Conservation (phyloP, 176 grass and related monocot species). For the Cenchrus americanus region DNA sequence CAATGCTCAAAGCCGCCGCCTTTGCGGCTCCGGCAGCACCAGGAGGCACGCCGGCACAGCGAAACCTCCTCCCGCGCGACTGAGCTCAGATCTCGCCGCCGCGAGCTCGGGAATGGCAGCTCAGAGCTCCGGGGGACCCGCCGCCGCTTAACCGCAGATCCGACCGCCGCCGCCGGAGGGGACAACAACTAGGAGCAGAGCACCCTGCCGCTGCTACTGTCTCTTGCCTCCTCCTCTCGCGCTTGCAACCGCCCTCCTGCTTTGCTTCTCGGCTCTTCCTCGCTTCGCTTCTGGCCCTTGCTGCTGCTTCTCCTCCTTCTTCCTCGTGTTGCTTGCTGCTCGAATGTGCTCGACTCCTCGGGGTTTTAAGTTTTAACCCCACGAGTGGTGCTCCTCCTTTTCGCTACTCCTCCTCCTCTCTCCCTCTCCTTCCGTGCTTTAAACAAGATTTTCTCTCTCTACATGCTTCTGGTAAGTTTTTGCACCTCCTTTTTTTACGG, state of each 20-base stretch:
- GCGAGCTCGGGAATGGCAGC: not conserved
- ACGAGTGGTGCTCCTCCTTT: constrained; percentile 43
- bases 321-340: constrained; percentile 43
- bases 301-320: constrained; percentile 7
- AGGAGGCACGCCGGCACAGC: not conserved
- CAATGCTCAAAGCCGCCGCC: constrained; percentile 49
- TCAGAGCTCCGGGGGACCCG: not conserved
- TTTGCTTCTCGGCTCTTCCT: not conserved
- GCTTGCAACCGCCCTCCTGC: constrained; percentile 8
- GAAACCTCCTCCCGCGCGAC: constrained; percentile 4
- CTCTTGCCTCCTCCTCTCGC: not conserved
- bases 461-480: constrained; percentile 47
- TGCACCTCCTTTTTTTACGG: constrained; percentile 29
- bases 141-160: constrained; percentile 47
- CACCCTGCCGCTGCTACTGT: not conserved
- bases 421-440: not conserved
- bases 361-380: constrained; percentile 69
- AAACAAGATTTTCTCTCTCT: constrained; percentile 32
- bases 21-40: constrained; percentile 22
- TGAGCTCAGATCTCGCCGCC: constrained; percentile 44
- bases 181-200: not conserved
- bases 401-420: not conserved
- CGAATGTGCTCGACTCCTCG: constrained; percentile 37
- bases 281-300: not conserved
- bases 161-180: constrained; percentile 7